phyloP scores from a whole-genome alignment of 108 stramenopile genomes.

The Skeletonema marinoi region DNA sequence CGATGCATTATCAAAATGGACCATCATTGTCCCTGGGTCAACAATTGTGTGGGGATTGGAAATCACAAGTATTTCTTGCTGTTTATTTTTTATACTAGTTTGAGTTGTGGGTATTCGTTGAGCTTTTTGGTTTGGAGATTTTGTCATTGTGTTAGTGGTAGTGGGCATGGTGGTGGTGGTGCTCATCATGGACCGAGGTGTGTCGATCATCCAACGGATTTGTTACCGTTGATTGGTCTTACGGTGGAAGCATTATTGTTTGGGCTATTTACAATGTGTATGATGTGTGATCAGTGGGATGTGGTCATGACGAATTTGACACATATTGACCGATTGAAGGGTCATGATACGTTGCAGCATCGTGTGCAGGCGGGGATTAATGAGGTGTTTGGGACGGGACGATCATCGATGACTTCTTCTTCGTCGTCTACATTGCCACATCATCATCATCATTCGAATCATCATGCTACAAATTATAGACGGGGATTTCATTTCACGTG shows the following conservation, averaged over 20 bases:
- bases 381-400: slow-evolving; percentile 78
- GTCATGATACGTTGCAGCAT: slow-evolving; percentile 22
- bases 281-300: slow-evolving; percentile 97
- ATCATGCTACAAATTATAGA: not conserved
- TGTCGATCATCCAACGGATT: slow-evolving; percentile 74
- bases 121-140: slow-evolving; percentile 70
- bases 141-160: slow-evolving; percentile 59
- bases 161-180: no score
- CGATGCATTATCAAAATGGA: slow-evolving; percentile 94
- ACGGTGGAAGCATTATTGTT: slow-evolving; percentile 88
- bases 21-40: slow-evolving; percentile 98
- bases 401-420: slow-evolving; percentile 1
- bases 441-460: no score
- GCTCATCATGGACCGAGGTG: slow-evolving; percentile 45
- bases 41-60: slow-evolving; percentile 98
- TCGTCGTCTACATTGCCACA: not conserved
- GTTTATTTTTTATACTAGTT: slow-evolving; percentile 95
- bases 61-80: slow-evolving; percentile 99
- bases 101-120: slow-evolving; percentile 88
- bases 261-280: slow-evolving; percentile 97
- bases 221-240: slow-evolving; percentile 68
- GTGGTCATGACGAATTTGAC: slow-evolving; percentile 91
- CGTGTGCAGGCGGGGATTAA: slow-evolving; percentile 58
- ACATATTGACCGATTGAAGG: slow-evolving; percentile 97
- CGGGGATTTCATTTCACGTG: slow-evolving; percentile 69